These are phyloP conservation scores for Harringtonia lauricola DNA, from an alignment of 2,329 filamentous ascomycete species.

Conservation along the genomic window DNA sequence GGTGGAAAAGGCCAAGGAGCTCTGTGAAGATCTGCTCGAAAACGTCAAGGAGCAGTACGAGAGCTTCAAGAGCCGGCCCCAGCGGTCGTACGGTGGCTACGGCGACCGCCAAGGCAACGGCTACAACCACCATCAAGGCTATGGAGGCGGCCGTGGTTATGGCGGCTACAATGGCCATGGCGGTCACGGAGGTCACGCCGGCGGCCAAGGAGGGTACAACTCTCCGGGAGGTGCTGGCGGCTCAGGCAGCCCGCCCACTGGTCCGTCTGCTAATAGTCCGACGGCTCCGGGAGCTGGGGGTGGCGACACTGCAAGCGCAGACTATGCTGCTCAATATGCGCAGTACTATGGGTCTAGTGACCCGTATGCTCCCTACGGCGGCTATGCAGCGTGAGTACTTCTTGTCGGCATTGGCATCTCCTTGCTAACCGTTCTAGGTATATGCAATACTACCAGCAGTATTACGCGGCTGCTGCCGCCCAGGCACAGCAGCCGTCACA, in stretches of 20 bases:
- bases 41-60: constrained; percentile 89
- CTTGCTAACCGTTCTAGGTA: constrained; percentile 30
- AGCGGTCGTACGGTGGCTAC: constrained; percentile 45
- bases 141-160: constrained; percentile 31
- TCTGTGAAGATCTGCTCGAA: constrained; percentile 76
- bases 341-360: constrained; percentile 63
- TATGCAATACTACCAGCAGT: constrained; percentile 64
- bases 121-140: constrained; percentile 16
- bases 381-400: constrained; percentile 59
- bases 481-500: constrained; percentile 31
- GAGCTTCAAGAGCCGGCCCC: constrained; percentile 75
- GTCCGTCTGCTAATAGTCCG: background rate
- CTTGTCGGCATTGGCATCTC: background rate
- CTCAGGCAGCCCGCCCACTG: constrained; percentile 26
- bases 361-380: constrained; percentile 84
- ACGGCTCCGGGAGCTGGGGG: constrained; percentile 11
- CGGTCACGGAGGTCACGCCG: constrained; percentile 12
- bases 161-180: constrained; percentile 28
- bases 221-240: constrained; percentile 25
- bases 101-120: constrained; percentile 29
- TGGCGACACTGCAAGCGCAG: constrained; percentile 34
- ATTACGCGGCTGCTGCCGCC: constrained; percentile 43
- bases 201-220: constrained; percentile 22
- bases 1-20: constrained; percentile 75
- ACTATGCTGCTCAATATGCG: constrained; percentile 74